These are phyloP conservation scores for Neurospora sp. DNA, from an alignment of 2,329 filamentous ascomycete genomes.

Conservation along the genomic window DNA sequence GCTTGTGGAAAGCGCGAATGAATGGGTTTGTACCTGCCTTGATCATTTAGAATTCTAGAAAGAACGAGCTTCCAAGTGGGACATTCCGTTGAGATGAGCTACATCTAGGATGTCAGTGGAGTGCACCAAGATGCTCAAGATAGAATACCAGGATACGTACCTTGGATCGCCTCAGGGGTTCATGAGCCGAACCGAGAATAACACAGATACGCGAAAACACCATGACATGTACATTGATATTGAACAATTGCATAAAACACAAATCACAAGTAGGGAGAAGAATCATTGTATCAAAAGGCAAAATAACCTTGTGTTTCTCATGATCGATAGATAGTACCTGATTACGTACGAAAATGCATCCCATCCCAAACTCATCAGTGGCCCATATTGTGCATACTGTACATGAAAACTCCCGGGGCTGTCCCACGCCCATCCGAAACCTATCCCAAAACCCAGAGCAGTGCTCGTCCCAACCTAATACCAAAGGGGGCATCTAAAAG, in stretches of 20 bases:
- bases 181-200: neutral
- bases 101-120: neutral
- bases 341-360: constrained; percentile 13
- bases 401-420: constrained; percentile 15
- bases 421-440: constrained; percentile 11
- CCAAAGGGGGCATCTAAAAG: neutral
- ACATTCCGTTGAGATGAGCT: neutral
- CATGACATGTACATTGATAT: neutral
- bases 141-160: neutral
- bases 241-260: neutral
- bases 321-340: constrained; percentile 2
- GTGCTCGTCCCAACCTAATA: constrained; percentile 10
- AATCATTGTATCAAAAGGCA: neutral
- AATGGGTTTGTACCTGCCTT: neutral
- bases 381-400: constrained; percentile 16
- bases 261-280: neutral
- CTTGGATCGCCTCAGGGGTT: neutral
- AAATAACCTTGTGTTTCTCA: constrained; percentile 4
- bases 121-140: neutral
- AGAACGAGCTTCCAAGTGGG: neutral
- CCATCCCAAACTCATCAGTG: constrained; percentile 13
- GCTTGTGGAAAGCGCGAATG: neutral
- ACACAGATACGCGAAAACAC: neutral
- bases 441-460: constrained; percentile 14
- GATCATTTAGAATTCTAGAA: neutral